A percentile compares a stretch with the other conserved stretches of the same genome.
These are phyloP conservation scores for Carnegiea gigantea DNA, from an alignment of 179 eudicot species.

Conservation along the genomic window DNA sequence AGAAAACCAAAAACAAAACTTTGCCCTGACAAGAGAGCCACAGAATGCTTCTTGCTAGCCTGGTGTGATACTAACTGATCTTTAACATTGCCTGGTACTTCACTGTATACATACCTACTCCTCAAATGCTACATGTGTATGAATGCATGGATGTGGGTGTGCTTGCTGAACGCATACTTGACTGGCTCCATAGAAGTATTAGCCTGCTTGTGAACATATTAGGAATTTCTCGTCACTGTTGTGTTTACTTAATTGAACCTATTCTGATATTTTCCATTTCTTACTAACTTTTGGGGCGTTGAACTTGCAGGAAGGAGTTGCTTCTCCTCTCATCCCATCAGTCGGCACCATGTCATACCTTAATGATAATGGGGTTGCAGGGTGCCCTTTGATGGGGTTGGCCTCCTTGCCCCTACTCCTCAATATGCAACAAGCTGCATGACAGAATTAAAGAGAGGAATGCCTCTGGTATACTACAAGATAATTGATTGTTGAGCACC, in stretches of 20 bases:
- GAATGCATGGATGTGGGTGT: too few species aligned
- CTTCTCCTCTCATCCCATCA: background rate
- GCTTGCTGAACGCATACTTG: background rate
- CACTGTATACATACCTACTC: too few species aligned
- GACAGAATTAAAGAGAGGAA: background rate
- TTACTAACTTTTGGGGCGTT: background rate
- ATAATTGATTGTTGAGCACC: background rate
- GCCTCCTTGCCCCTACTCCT: too few species aligned
- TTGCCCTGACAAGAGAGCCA: too few species aligned
- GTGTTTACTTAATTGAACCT: background rate
- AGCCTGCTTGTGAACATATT: too few species aligned
- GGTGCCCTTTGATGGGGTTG: background rate
- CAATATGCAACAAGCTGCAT: background rate
- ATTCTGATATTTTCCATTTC: background rate
- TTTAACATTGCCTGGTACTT: too few species aligned
- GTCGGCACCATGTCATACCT: background rate
- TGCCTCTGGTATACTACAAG: background rate
- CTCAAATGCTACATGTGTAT: too few species aligned
- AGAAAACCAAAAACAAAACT: too few species aligned
- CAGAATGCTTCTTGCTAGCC: too few species aligned
- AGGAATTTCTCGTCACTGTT: too few species aligned
- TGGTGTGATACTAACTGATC: too few species aligned
- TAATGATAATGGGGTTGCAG: background rate
- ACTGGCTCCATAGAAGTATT: background rate
- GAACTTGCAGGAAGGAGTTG: background rate